phyloP scores from a whole-genome alignment of 176 grass and related monocot species.

The Melocanna baccifera region DNA sequence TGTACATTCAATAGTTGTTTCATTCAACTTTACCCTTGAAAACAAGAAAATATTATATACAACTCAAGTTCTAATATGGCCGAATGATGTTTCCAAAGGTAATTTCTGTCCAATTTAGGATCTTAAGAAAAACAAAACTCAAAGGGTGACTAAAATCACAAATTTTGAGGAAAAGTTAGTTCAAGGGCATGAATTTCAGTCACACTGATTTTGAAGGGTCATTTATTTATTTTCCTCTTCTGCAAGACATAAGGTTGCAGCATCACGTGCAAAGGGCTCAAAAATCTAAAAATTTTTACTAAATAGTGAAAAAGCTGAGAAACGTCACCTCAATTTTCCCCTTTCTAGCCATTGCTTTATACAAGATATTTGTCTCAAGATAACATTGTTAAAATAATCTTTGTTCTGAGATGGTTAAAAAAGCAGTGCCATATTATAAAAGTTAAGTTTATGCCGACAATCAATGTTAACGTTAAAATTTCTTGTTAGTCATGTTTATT shows the following conservation, averaged over 20 bases:
- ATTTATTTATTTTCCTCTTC: background rate
- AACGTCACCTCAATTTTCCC: background rate
- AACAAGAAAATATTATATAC: background rate
- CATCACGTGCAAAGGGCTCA: no score
- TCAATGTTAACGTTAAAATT: background rate
- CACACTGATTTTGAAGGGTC: background rate
- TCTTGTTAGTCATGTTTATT: background rate
- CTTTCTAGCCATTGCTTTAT: background rate
- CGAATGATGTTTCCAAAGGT: background rate
- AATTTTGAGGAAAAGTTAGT: background rate
- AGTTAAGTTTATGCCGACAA: background rate
- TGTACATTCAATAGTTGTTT: background rate
- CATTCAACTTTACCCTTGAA: background rate
- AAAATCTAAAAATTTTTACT: no score
- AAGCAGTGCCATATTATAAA: background rate
- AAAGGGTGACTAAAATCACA: background rate
- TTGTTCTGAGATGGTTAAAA: background rate
- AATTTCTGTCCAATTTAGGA: background rate
- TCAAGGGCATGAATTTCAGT: background rate
- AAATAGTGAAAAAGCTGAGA: no score
- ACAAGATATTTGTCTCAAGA: background rate
- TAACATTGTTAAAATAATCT: background rate
- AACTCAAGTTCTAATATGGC: background rate
- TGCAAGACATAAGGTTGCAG: background rate
- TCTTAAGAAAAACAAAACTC: background rate